Base-by-base conservation (phyloP, 2,329 filamentous ascomycete species). In the Epichloe baconii region DNA sequence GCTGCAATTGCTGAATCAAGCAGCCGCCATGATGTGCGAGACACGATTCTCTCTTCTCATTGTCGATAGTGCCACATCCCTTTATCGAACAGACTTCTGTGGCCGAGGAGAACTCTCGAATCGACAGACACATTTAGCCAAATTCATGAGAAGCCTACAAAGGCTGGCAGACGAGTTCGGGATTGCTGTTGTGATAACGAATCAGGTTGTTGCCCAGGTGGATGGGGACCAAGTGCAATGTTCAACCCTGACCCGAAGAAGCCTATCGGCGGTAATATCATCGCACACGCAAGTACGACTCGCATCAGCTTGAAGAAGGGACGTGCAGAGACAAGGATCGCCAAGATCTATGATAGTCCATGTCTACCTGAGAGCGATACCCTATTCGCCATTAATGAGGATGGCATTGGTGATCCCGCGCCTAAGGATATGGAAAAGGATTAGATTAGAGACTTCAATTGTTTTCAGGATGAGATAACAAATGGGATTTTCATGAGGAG, bases 161-260 rank as follows among this genome's bases (percentile, higher is more conserved):
- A 76, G 87, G 11, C 76, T 93, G 23, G 82, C 82, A 4, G 82
- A 86, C 59, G 82, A 85, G 67, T 98, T 98, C 64, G 93, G 93
- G 53, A 96, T 98, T 59, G 93, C 93, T 0, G 93, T 98, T 7
- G 88, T 98, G 60, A 98, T 98, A 62, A 97, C 93, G 43, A 98
- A 98, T 65, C 93, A 98, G 68, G 93, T 98, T 34, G 94, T 98
- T 41, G 93, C 93, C 10, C 94, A 98, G 68, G 93, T 98, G 8
- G 93, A 98, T 64, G 93, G 93, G 93, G 93, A 3, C 90, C 91
- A 34, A 91, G 86, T 63, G 83, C 91, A 55, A 98, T 98, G 93
- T 98, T 95, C 75, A 98, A 98, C 60, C 93, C 94, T 0, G 94
- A 98, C 63, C 93, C 93, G 7, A 98, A 98, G 78, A 98, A 98